Evolutionary conservation across 345 rosid species (phyloP), one percentile per base, ranked within the genome.

Genomic region (Linum usitatissimum): DNA sequence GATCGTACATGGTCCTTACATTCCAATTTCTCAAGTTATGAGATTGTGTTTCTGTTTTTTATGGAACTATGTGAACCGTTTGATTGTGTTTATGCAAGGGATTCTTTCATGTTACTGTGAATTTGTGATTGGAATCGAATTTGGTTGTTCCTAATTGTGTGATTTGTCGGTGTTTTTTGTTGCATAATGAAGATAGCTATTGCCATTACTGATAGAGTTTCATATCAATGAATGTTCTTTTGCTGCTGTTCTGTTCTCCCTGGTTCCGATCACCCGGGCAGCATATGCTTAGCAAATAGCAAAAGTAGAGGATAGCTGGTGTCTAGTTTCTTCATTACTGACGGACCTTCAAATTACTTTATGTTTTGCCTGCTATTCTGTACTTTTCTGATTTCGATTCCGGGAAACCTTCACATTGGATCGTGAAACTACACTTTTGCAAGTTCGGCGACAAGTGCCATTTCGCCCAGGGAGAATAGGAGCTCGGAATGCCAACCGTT

Each of bases 381-480:
- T 23, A 23, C 5, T 40, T 12, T 12, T 2, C 48, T 40, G 48
- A 12, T 7, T 40, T 40, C 48, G 7, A 40, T 40, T 23, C 1
- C 28, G 28, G 28, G 28, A 0, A 1, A 23, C 28, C 28, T 23
- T 23, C 28, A 23, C 28, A 23, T 23, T 23, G 28, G 28, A n/a
- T n/a, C n/a, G n/a, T 31, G 36, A 42, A 42, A 8, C 49, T 42
- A 8, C 6, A n/a, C n/a, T n/a, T n/a, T n/a, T n/a, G n/a, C 63
- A 80, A 88, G 68, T 94, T 79, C 60, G 94, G 94, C 20, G 85
- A 84, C 67, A 84, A 87, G 68, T 87, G 94, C 73, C 86, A 84
- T 71, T 87, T 82, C 73, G 88, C 90, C 30, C 95, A 81, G 71
- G 95, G 92, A 57, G 99, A 82, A 70, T 87, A 86, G 97, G 91